These are phyloP conservation scores for Tagetes patula DNA, from an alignment of 129 eudicot genomes.

Conservation along the genomic window DNA sequence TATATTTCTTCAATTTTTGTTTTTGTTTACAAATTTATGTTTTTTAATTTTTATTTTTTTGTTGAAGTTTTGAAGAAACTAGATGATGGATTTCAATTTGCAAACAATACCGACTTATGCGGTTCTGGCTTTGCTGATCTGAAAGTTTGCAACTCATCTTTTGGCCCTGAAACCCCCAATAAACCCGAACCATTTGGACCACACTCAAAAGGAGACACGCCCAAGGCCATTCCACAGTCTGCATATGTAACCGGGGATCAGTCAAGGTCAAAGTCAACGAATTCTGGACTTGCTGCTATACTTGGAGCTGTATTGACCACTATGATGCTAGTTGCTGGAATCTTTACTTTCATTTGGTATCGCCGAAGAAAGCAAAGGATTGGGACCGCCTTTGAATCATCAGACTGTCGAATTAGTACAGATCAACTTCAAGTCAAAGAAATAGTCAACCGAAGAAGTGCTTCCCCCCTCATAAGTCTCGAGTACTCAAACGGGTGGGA, in stretches of 20 bases:
- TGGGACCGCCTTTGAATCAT: constrained; percentile 55
- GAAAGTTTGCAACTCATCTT: constrained; percentile 48
- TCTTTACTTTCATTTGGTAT: constrained; percentile 69
- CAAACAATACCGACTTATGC: constrained; percentile 76
- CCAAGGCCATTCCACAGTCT: constrained; percentile 73
- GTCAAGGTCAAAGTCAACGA: constrained; percentile 37
- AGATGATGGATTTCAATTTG: constrained; percentile 75
- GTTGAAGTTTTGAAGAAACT: constrained; percentile 76
- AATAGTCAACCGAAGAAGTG: constrained; percentile 60
- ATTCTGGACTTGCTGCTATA: constrained; percentile 43
- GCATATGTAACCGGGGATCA: constrained; percentile 43
- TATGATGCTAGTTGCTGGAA: constrained; percentile 43
- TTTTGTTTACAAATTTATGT: not conserved
- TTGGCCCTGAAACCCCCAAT: constrained; percentile 37
- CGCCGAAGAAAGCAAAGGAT: constrained; percentile 81
- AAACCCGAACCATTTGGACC: constrained; percentile 75
- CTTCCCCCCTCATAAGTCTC: constrained; percentile 76
- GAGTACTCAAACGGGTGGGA: constrained; percentile 98
- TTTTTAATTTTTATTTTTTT: not conserved
- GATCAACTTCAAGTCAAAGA: constrained; percentile 73
- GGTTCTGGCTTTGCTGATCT: constrained; percentile 65
- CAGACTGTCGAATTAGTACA: constrained; percentile 61
- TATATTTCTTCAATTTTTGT: not conserved
- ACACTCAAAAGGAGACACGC: constrained; percentile 41
- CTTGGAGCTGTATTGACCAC: constrained; percentile 43